A percentile compares a stretch with the other conserved stretches of the same genome.
These are phyloP conservation scores for Austropuccinia psidii DNA, from an alignment of 1,284 basidiomycete species.

Conservation along the genomic window DNA sequence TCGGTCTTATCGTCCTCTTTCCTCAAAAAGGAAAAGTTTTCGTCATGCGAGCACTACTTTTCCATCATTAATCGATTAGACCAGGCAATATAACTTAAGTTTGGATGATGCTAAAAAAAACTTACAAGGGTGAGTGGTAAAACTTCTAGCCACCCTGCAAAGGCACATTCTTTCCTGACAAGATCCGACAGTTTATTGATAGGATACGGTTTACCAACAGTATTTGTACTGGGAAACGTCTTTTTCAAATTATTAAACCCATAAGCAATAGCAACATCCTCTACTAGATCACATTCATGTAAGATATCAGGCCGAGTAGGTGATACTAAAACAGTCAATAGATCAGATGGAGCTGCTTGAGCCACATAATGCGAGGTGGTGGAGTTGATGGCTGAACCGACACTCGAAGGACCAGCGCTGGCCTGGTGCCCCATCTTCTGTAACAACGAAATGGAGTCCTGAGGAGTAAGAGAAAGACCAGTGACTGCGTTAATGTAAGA, in stretches of 20 bases:
- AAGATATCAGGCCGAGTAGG: conserved; percentile 91
- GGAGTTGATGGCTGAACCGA: conserved; percentile 2
- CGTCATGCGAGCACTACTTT: conserved; percentile 84
- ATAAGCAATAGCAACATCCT: conserved; percentile 94
- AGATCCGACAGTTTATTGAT: conserved; percentile 87
- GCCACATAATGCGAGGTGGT: conserved; percentile 49
- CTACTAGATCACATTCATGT: conserved; percentile 97
- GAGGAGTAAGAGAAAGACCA: conserved; percentile 41
- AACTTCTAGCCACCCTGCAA: conserved; percentile 92
- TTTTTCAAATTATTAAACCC: conserved; percentile 95
- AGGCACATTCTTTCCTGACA: conserved; percentile 79
- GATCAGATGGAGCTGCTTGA: conserved; percentile 55
- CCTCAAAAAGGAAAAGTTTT: conserved; percentile 92
- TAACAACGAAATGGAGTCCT: conserved; percentile 41
- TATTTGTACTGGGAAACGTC: conserved; percentile 87
- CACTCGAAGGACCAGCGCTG: neutral
- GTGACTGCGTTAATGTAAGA: conserved; percentile 48
- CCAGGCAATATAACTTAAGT: neutral
- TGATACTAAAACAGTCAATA: conserved; percentile 67
- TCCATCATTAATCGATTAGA: neutral
- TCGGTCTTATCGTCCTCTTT: conserved; percentile 68
- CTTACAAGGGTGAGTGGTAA: conserved; percentile 83
- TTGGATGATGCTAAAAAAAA: conserved; percentile 12
- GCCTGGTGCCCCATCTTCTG: conserved; percentile 46
- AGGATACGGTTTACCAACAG: conserved; percentile 82